These are phyloP conservation scores for Gracilaria caudata DNA, from an alignment of 23 red algal species.

Conservation along the genomic window DNA sequence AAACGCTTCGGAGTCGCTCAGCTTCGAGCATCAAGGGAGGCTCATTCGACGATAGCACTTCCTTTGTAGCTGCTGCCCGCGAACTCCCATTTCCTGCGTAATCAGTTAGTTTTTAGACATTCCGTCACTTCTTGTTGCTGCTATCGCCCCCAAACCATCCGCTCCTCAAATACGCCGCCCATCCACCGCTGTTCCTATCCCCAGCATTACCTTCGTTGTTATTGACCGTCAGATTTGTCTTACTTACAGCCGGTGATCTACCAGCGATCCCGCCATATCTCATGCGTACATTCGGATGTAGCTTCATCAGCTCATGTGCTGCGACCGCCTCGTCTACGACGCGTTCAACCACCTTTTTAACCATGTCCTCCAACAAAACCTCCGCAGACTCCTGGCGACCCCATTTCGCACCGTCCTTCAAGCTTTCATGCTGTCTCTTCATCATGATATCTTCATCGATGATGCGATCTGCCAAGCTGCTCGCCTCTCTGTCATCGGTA, in stretches of 20 bases:
- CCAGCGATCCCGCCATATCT: slow-evolving; percentile 38
- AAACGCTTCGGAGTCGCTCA: background rate
- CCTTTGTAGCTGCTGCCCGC: background rate
- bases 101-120: slow-evolving; percentile 5
- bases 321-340: slow-evolving; percentile 67
- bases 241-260: slow-evolving; percentile 12
- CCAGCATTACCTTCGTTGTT: background rate
- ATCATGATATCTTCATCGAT: slow-evolving; percentile 42
- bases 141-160: slow-evolving; percentile 59
- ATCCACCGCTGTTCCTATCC: slow-evolving; percentile 22
- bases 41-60: background rate
- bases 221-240: background rate
- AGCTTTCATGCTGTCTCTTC: slow-evolving; percentile 15
- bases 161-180: slow-evolving; percentile 45
- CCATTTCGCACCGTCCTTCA: background rate
- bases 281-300: slow-evolving; percentile 43
- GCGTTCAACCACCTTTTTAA: slow-evolving; percentile 43
- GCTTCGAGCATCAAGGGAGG: background rate
- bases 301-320: slow-evolving; percentile 50
- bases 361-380: slow-evolving; percentile 34
- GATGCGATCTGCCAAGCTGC: slow-evolving; percentile 16
- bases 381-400: slow-evolving; percentile 11
- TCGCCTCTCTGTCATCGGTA: slow-evolving; percentile 7
- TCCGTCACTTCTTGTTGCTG: slow-evolving; percentile 33
- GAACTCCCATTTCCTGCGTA: background rate